Percentiles rank a stretch among this genome's conserved stretches.
Conservation (phyloP, 1,139 yeast genomes). For the Pichia sp. region DNA sequence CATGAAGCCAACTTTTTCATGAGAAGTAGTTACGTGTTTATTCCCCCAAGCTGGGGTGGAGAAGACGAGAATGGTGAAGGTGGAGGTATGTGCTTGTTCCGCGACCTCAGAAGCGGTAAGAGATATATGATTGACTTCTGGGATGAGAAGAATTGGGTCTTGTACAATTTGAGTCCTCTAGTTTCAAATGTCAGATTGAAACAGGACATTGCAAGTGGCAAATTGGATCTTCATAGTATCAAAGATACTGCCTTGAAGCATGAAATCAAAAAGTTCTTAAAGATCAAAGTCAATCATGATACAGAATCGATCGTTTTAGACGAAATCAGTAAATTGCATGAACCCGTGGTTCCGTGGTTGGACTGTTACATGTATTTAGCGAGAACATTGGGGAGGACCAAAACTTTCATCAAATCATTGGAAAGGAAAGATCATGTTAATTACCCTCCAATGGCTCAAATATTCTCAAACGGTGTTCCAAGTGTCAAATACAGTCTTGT, state of each 20-base stretch:
- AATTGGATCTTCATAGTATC: constrained; percentile 2
- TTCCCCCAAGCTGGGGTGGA: constrained; percentile 57
- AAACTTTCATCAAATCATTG: constrained; percentile 54
- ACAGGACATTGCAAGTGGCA: constrained; percentile 11
- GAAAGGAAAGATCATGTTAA: constrained; percentile 45
- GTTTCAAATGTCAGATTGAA: constrained; percentile 35
- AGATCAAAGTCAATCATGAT: constrained; percentile 18
- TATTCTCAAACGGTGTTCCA: constrained; percentile 78
- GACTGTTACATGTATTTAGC: constrained; percentile 63
- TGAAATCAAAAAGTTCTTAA: constrained; percentile 20
- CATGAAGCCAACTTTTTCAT: constrained; percentile 82
- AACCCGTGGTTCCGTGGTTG: constrained; percentile 40
- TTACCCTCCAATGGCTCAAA: constrained; percentile 81
- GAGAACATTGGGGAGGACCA: constrained; percentile 58
- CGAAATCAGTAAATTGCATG: constrained; percentile 19
- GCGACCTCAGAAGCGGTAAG: constrained; percentile 36
- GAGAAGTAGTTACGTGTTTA: constrained; percentile 76
- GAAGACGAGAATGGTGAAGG: constrained; percentile 14
- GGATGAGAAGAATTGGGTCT: constrained; percentile 76
- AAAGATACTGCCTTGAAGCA: constrained; percentile 13
- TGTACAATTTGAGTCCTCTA: constrained; percentile 69
- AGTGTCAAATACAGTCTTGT: constrained; percentile 79
- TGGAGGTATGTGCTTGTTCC: constrained; percentile 62
- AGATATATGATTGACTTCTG: constrained; percentile 69
- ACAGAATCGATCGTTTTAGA: constrained; percentile 20